Evolutionary conservation across 1,284 basidiomycete genomes (phyloP), one percentile per base, ranked within the genome.

Genomic region (Sanguinoderma infundibulare): DNA sequence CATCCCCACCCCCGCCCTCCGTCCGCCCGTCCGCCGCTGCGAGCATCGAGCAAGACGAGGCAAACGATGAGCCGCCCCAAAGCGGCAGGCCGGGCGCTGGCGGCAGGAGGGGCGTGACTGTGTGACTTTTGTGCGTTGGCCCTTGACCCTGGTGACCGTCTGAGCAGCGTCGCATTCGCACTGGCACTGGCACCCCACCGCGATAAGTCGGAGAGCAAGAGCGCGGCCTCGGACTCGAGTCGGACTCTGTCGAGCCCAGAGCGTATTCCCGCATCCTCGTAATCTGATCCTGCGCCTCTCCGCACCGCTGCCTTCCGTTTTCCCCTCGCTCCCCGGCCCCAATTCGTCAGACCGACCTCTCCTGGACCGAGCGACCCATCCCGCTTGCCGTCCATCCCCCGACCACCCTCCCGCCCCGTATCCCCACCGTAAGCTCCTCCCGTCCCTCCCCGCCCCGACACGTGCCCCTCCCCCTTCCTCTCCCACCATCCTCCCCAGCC

Each of bases 71-170:
- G 24, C 38, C 51, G 47, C 14, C 46, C 53, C 36, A 50, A 47
- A 36, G 38, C 51, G 59, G 59, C 49, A 38, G 39, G 20, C 52
- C 42, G 53, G 54, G 59, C 54, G 50, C 49, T 53, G 55, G 22
- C 30, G 34, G 34, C 26, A n/a, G 26, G 8, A 40, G 47, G 60
- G 42, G 60, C 55, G 60, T 57, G 55, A 61, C 55, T 61, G 60
- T 61, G 55, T 57, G 60, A 57, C 32, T 61, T 57, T 57, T 61
- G 35, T 40, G 55, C 30, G 49, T 51, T 51, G 49, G 35, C 55
- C 59, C 59, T 55, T 38, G 35, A 52, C 54, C 53, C 59, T 56
- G 54, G 47, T 44, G 40, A 56, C 53, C 15, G 54, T 30, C 54
- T n/a, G 30, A 10, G n/a, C 32, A 20, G 30, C 14, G 50, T 39